Base-by-base conservation (phyloP, 441 rosid genomes). In the Flueggea neowawraea region DNA sequence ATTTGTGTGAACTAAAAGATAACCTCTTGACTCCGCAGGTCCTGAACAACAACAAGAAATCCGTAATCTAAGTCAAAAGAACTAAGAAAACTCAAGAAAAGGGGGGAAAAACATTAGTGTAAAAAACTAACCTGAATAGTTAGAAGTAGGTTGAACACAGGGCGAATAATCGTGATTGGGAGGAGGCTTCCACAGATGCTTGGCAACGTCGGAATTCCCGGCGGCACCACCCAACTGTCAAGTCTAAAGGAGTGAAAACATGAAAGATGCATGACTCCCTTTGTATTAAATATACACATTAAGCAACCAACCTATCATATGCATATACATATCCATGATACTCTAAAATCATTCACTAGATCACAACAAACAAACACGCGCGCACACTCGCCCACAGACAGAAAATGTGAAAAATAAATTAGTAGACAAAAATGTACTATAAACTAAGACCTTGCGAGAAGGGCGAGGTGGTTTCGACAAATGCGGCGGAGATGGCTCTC, bases 1-100 rank as follows among this genome's bases (percentile, higher is more conserved):
- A 78, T 91, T 95, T 9, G 99, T 82, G 75, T 88, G 86, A 71
- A 92, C 96, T 58, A 95, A 78, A 75, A 95, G 99, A 78, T 79
- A 95, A 58, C 98, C 97, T 66, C 73, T 78, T 9, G 89, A 83
- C 67, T 80, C 86, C 31, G 56, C 44, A 55, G 89, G 89, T 74
- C 77, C 99, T 95, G 68, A 63, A 55, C 71, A 58, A 33, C 60
- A 72, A 60, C 4, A 53, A 31, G 8, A 55, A 64, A 58, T 44
- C 54, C 22, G 33, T 33, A 31, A 33, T 55, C 53, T 55, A 67
- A 47, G 12, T 22, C 53, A 33, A 58, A 10, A 52, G 13, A 33
- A 60, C 12, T 10, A 69, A 58, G 58, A 11, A n/a, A 36, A 58
- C 55, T 3, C 1, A 6, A 64, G 0, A 55, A 44, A 12, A 2